Percentiles rank a stretch among this genome's conserved stretches.
phyloP scores from a whole-genome alignment of 2,329 filamentous ascomycete species.

The Paecilomyces variotii region DNA sequence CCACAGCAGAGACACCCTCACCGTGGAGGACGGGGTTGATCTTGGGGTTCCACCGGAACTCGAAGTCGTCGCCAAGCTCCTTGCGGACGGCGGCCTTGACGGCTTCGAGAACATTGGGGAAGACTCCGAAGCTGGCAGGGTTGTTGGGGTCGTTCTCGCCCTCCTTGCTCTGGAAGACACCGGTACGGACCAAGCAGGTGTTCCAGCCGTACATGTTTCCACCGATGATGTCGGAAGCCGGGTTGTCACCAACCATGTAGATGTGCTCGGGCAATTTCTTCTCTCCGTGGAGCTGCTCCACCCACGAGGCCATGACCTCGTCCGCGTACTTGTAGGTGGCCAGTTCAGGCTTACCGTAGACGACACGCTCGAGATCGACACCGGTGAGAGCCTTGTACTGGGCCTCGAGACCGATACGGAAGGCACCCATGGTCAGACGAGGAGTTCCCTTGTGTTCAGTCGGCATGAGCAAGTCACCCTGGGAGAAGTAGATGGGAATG shows the following conservation, averaged over 20 bases:
- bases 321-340: slow-evolving; percentile 75
- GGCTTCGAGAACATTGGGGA: slow-evolving; percentile 63
- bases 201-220: slow-evolving; percentile 80
- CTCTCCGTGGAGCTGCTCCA: slow-evolving; percentile 67
- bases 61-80: slow-evolving; percentile 65
- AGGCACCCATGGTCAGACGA: slow-evolving; percentile 66
- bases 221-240: slow-evolving; percentile 64
- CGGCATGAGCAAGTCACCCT: slow-evolving; percentile 58
- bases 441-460: slow-evolving; percentile 55
- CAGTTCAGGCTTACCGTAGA: slow-evolving; percentile 67
- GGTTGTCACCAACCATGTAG: slow-evolving; percentile 73
- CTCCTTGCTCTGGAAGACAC: slow-evolving; percentile 60
- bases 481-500: slow-evolving; percentile 68
- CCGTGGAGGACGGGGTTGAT: slow-evolving; percentile 60
- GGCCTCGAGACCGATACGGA: slow-evolving; percentile 65
- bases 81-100: slow-evolving; percentile 60
- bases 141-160: slow-evolving; percentile 69
- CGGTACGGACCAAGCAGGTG: slow-evolving; percentile 68
- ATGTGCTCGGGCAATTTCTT: slow-evolving; percentile 60
- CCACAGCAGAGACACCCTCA: slow-evolving; percentile 47
- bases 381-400: slow-evolving; percentile 58
- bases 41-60: slow-evolving; percentile 62
- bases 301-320: slow-evolving; percentile 64
- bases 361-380: slow-evolving; percentile 63
- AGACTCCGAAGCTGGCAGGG: slow-evolving; percentile 69